phyloP scores from a whole-genome alignment of 495 filamentous ascomycete genomes.

The Penicillium egyptiacum region DNA sequence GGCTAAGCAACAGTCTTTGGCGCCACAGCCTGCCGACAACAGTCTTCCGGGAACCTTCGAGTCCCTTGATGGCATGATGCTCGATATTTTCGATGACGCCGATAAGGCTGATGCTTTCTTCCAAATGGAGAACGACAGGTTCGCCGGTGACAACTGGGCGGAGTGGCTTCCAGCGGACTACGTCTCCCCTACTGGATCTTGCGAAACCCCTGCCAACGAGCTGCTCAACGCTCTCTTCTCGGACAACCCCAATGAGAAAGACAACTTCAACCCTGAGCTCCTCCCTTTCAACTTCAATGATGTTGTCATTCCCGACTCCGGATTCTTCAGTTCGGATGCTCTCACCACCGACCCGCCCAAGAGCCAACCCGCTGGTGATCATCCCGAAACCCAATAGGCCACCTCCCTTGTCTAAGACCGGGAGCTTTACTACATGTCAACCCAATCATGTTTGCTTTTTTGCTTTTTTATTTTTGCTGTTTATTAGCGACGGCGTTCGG shows the following conservation, averaged over 20 bases:
- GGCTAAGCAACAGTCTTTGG: slow-evolving; percentile 23
- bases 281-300: slow-evolving; percentile 36
- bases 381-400: slow-evolving; percentile 19
- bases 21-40: slow-evolving; percentile 23
- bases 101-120: slow-evolving; percentile 28
- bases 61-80: slow-evolving; percentile 41
- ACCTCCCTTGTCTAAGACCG: slow-evolving; percentile 15
- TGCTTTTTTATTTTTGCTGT: slow-evolving; percentile 10
- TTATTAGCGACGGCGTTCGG: slow-evolving; percentile 46
- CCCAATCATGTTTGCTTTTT: slow-evolving; percentile 2
- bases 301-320: slow-evolving; percentile 36
- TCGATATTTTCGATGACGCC: slow-evolving; percentile 42
- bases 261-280: slow-evolving; percentile 28
- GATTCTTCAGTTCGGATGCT: slow-evolving; percentile 45
- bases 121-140: slow-evolving; percentile 24
- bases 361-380: slow-evolving; percentile 21
- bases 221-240: slow-evolving; percentile 44
- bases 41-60: slow-evolving; percentile 31
- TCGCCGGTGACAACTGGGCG: slow-evolving; percentile 34
- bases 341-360: slow-evolving; percentile 32
- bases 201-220: slow-evolving; percentile 33
- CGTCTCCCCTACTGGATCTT: slow-evolving; percentile 34
- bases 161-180: slow-evolving; percentile 44
- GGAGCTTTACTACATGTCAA: slow-evolving; percentile 12
- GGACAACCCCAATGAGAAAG: slow-evolving; percentile 35